Evolutionary conservation across 2,329 filamentous ascomycete species (phyloP).

Genomic region (Paraphaeosphaeria minitans): DNA sequence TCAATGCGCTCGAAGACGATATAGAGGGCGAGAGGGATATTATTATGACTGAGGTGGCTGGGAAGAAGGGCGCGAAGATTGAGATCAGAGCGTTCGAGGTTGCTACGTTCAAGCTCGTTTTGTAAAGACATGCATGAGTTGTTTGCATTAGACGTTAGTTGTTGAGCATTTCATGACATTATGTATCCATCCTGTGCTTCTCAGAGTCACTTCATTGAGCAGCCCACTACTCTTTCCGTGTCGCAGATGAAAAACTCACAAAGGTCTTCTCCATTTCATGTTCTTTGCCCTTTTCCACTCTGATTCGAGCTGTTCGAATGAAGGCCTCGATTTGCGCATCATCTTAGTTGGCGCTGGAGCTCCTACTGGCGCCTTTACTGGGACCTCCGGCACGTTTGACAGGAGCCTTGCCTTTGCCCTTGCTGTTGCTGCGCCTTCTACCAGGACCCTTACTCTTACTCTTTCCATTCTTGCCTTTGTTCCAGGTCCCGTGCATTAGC

Average conservation of each 20-base stretch:
- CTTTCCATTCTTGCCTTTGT: background rate
- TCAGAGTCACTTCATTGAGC: background rate
- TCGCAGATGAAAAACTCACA: background rate
- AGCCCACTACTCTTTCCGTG: background rate
- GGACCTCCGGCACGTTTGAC: background rate
- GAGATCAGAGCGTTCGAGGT: conserved; percentile 81
- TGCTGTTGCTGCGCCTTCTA: background rate
- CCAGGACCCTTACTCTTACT: background rate
- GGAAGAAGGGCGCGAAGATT: conserved; percentile 59
- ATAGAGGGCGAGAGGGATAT: conserved; percentile 55
- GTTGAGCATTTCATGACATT: background rate
- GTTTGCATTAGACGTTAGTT: background rate
- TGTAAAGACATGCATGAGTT: conserved; percentile 8
- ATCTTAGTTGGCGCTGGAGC: background rate
- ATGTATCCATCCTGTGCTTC: background rate
- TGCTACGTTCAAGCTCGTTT: conserved; percentile 71
- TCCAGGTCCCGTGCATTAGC: background rate
- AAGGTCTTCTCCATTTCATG: background rate
- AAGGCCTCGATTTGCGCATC: background rate
- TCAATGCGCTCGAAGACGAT: conserved; percentile 89
- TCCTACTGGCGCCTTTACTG: background rate
- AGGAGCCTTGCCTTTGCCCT: background rate
- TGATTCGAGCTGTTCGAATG: background rate
- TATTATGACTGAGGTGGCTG: conserved; percentile 55
- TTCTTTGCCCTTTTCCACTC: background rate